phyloP scores from a whole-genome alignment of 1,284 basidiomycete species.

The Leccinum pachyderme region DNA sequence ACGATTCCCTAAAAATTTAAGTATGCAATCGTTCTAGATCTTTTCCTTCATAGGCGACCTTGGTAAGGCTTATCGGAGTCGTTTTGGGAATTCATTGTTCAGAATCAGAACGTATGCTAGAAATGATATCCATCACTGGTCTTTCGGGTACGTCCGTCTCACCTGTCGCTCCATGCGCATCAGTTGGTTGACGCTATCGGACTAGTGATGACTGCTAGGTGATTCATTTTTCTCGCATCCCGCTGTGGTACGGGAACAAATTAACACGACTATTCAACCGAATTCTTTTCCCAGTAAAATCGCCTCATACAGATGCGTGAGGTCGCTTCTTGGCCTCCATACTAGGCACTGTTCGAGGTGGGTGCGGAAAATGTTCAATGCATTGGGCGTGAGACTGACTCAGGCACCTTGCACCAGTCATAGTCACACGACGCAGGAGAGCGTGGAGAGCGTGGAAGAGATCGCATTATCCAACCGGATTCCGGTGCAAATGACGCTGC shows the following conservation, averaged over 20 bases:
- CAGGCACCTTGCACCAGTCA: too few relatives aligned
- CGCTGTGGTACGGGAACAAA: not conserved
- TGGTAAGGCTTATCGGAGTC: not conserved
- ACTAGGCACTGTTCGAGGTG: not conserved
- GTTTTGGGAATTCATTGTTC: not conserved
- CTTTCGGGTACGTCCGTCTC: constrained; percentile 5
- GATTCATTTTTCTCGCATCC: not conserved
- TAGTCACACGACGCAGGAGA: not conserved
- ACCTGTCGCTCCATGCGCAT: not conserved
- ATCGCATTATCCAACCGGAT: constrained; percentile 4
- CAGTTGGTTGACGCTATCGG: not conserved
- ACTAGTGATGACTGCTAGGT: constrained; percentile 15
- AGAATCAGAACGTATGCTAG: not conserved
- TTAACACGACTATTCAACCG: not conserved
- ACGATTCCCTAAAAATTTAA: not conserved
- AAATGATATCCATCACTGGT: constrained; percentile 1
- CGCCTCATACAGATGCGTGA: constrained; percentile 16
- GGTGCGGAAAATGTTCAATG: not conserved
- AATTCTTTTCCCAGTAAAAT: constrained; percentile 7
- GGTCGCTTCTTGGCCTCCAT: constrained; percentile 12
- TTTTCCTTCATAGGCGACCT: constrained; percentile 6
- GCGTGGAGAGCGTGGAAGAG: not conserved
- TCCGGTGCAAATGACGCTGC: not conserved
- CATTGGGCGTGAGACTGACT: not conserved
- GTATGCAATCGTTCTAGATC: not conserved